Evolutionary conservation across 768 basidiomycete genomes (phyloP).

Genomic region (Tylopilus cervinicoccineus): DNA sequence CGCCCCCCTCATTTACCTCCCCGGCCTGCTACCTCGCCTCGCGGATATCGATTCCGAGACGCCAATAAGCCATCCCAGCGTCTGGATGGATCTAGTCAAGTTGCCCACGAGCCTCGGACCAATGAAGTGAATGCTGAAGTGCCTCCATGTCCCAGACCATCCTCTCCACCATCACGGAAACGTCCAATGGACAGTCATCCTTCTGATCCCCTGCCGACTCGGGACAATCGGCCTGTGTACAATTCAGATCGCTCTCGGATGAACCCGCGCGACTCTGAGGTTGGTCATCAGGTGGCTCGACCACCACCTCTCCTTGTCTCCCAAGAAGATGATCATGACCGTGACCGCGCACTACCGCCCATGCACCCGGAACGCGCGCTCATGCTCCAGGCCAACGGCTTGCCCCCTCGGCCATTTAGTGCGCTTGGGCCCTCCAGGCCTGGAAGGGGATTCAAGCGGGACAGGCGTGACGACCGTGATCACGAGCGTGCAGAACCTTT

Average conservation of each 20-base stretch:
- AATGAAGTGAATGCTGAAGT: conserved; percentile 6
- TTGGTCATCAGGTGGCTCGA: conserved; percentile 1
- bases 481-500: conserved; percentile 22
- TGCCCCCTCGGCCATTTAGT: conserved; percentile 28
- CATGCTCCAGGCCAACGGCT: conserved; percentile 25
- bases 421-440: conserved; percentile 12
- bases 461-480: conserved; percentile 16
- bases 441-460: conserved; percentile 17
- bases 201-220: conserved; percentile 3
- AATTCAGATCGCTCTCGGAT: conserved; percentile 8
- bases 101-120: background rate
- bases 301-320: background rate
- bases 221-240: conserved; percentile 8
- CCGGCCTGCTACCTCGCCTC: conserved; percentile 19
- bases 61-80: background rate
- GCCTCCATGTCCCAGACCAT: conserved; percentile 1
- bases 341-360: conserved; percentile 9
- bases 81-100: conserved; percentile 1
- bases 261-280: conserved; percentile 9
- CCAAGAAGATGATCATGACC: conserved; percentile 9
- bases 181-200: conserved; percentile 6
- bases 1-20: conserved; percentile 22
- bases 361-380: conserved; percentile 33
- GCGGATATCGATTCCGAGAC: conserved; percentile 8
- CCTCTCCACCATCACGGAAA: conserved; percentile 9